Evolutionary conservation across 495 filamentous ascomycete genomes (phyloP).

Genomic region (Penicillium subrubescens): DNA sequence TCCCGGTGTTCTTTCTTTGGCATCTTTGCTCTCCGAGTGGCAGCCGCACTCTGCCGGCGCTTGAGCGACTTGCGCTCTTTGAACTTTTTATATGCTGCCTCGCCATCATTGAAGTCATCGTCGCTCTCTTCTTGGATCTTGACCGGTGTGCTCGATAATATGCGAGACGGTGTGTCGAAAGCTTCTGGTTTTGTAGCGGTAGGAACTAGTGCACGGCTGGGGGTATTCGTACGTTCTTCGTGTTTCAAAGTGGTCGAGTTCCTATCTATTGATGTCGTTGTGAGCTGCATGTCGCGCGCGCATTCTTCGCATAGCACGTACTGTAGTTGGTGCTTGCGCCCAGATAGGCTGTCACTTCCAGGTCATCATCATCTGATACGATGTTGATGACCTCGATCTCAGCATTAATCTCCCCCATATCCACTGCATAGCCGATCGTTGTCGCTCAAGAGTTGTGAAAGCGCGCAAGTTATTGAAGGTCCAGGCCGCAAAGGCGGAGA

Average conservation of each 20-base stretch:
- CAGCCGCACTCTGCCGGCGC: slow-evolving; percentile 53
- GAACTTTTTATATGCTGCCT: slow-evolving; percentile 59
- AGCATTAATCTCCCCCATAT: slow-evolving; percentile 14
- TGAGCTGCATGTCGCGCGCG: slow-evolving; percentile 22
- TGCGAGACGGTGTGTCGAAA: slow-evolving; percentile 15
- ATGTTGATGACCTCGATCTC: slow-evolving; percentile 30
- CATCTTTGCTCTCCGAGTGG: slow-evolving; percentile 48
- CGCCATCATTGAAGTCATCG: slow-evolving; percentile 48
- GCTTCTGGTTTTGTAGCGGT: slow-evolving; percentile 7
- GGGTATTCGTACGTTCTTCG: not conserved
- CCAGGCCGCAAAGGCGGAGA: slow-evolving; percentile 16
- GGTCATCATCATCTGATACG: slow-evolving; percentile 45
- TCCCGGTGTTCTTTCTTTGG: slow-evolving; percentile 24
- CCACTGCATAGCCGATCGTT: slow-evolving; percentile 14
- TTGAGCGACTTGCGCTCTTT: slow-evolving; percentile 60
- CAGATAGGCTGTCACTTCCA: slow-evolving; percentile 34
- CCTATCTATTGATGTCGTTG: slow-evolving; percentile 7
- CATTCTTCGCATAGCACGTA: slow-evolving; percentile 18
- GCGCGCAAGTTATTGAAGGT: not conserved
- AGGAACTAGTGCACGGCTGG: not conserved
- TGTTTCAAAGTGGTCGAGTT: not conserved
- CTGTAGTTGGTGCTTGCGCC: slow-evolving; percentile 8
- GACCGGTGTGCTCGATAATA: slow-evolving; percentile 18
- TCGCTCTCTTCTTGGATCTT: slow-evolving; percentile 34
- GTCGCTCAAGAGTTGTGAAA: not conserved